Percentiles rank a stretch among this genome's conserved stretches.
Conservation (phyloP, 805 yeast genomes). For the Jamesozyma lodderae region DNA sequence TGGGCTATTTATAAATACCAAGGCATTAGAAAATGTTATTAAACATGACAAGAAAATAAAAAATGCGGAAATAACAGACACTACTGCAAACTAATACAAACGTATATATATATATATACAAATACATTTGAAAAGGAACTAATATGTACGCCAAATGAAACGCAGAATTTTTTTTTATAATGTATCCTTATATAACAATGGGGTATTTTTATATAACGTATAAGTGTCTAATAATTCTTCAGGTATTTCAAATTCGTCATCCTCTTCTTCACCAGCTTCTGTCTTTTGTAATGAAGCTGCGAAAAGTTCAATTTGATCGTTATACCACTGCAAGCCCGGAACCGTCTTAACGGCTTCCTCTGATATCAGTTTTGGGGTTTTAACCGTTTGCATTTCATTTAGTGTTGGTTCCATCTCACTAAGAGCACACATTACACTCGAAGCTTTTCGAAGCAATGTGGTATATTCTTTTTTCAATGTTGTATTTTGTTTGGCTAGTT, state of each 20-base stretch:
- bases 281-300: not conserved
- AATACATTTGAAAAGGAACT: not conserved
- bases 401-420: constrained; percentile 6
- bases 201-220: constrained; percentile 21
- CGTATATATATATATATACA: not conserved
- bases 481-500: constrained; percentile 24
- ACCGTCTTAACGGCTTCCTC: constrained; percentile 11
- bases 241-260: constrained; percentile 16
- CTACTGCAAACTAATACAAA: not conserved
- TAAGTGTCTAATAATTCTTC: constrained; percentile 21
- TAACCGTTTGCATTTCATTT: not conserved
- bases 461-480: constrained; percentile 27
- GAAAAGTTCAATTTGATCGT: constrained; percentile 15
- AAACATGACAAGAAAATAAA: constrained; percentile 34
- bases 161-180: too few relatives aligned
- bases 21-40: constrained; percentile 43
- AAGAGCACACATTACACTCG: constrained; percentile 19
- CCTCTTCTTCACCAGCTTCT: not conserved
- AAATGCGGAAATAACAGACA: not conserved
- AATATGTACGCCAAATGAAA: not conserved
- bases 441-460: constrained; percentile 24
- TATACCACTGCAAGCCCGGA: constrained; percentile 25
- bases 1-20: constrained; percentile 50
- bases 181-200: constrained; percentile 24
- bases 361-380: constrained; percentile 11